These are phyloP conservation scores for Erythrophleum ivorense DNA, from an alignment of 331 rosid species.

Conservation along the genomic window DNA sequence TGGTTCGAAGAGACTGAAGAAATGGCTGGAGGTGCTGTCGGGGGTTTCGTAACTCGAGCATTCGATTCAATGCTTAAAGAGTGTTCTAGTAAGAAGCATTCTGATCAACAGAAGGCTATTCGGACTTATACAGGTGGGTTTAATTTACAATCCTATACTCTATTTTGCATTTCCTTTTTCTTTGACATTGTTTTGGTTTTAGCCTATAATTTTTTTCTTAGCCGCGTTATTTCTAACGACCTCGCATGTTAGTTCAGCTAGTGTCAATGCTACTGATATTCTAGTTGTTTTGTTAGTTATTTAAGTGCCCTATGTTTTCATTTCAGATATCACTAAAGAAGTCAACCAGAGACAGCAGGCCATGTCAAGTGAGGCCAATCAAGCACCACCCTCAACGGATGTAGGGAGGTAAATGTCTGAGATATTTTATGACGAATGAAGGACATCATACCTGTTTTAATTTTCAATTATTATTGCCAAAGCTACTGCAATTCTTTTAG, in stretches of 20 bases:
- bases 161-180: constrained; percentile 4
- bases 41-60: constrained; percentile 86
- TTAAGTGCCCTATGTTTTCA: constrained; percentile 12
- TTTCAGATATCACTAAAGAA: constrained; percentile 66
- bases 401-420: constrained; percentile 61
- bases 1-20: constrained; percentile 19
- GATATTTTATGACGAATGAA: not conserved
- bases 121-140: constrained; percentile 67
- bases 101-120: constrained; percentile 88
- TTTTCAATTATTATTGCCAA: not conserved
- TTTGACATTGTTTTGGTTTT: not conserved
- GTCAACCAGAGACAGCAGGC: constrained; percentile 53
- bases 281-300: not conserved
- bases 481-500: no score
- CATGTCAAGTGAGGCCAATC: not conserved
- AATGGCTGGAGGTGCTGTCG: constrained; percentile 95
- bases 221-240: not conserved
- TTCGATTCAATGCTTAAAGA: constrained; percentile 97
- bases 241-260: constrained; percentile 19
- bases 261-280: constrained; percentile 16
- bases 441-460: not conserved
- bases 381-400: constrained; percentile 56
- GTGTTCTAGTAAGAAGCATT: constrained; percentile 71
- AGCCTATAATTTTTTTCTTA: not conserved
- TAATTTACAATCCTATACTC: constrained; percentile 36